These are phyloP conservation scores for Physcomitrium patens DNA, from an alignment of 225 moss, liverwort and hornwort genomes.

Conservation along the genomic window DNA sequence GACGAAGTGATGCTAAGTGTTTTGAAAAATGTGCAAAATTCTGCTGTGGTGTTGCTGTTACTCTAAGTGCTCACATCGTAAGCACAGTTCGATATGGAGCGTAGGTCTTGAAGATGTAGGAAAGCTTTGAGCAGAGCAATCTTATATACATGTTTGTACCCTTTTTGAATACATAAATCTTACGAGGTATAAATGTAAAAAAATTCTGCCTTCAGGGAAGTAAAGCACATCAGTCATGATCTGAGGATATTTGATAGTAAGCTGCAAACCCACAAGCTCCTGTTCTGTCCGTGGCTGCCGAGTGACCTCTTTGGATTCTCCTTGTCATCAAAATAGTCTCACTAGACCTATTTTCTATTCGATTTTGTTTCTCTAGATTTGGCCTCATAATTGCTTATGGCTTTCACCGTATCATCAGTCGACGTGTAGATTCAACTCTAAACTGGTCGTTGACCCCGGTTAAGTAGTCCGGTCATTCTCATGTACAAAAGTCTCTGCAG, in stretches of 20 bases:
- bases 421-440: conserved; percentile 57
- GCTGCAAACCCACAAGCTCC: not conserved
- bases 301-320: not conserved
- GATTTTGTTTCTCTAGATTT: not conserved
- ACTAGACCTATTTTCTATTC: not conserved
- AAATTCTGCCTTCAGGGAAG: conserved; percentile 59
- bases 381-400: not conserved
- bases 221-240: conserved; percentile 48
- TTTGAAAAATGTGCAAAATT: conserved; percentile 56
- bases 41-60: conserved; percentile 57
- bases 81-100: conserved; percentile 52
- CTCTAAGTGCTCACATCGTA: conserved; percentile 53
- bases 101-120: conserved; percentile 62
- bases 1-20: conserved; percentile 47
- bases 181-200: conserved; percentile 53
- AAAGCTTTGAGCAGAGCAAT: conserved; percentile 60
- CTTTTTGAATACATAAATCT: conserved; percentile 55
- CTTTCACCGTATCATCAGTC: conserved; percentile 22
- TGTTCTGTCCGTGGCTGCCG: not conserved
- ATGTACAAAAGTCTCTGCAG: conserved; percentile 42
- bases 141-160: conserved; percentile 59
- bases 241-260: conserved; percentile 62
- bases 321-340: not conserved
- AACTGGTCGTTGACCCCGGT: conserved; percentile 35
- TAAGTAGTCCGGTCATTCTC: conserved; percentile 63